Base-by-base conservation (phyloP, 2,329 filamentous ascomycete species). In the Fusarium proliferatum region DNA sequence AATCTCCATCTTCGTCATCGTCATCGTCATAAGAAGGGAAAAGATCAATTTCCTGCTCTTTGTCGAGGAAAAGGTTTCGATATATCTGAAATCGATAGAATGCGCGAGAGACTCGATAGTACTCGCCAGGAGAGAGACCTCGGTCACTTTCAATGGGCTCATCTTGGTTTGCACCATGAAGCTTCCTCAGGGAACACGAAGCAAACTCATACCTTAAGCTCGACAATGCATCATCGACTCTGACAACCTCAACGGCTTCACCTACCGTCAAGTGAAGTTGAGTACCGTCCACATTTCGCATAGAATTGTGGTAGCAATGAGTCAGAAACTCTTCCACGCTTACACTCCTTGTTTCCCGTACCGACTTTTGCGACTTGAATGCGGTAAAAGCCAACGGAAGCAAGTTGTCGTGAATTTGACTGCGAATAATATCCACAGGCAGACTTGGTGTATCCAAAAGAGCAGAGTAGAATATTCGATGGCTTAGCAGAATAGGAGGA, bases 11-110 rank as follows among this genome's bases (percentile, higher is more conserved):
- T 46, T 62, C 45, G 9, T 48, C 30, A 1, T 66, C 41, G 39
- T 53, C 23, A 21, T 62, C 41, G 33, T 53, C 23, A 21, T 62
- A n/a, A 28, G 41, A 55, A 1, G 62, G 38, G 8, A 71, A 71
- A 11, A 69, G 38, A 36, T 45, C 34, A 36, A 34, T 13, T 13
- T 41, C 56, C n/a, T 69, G 45, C 16, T 61, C 56, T 30, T 38
- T 57, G 17, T 64, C 48, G 10, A 72, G 33, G 26, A 77, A 77
- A 17, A 77, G 58, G 33, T 77, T 76, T 28, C 69, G 53, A 38
- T 73, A 70, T 23, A 76, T 76, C 51, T 77, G 72, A 19, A 77
- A 76, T 19, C 75, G 72, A 49, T 75, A 76, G 15, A 77, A 51
- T 13, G 74, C 74, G 17, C 74, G 66, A 12, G 65, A 71, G 34